Percentiles rank a stretch among this genome's conserved stretches.
Evolutionary conservation across 2,329 filamentous ascomycete species (phyloP).

Genomic region (Trichoderma atrobrunneum): DNA sequence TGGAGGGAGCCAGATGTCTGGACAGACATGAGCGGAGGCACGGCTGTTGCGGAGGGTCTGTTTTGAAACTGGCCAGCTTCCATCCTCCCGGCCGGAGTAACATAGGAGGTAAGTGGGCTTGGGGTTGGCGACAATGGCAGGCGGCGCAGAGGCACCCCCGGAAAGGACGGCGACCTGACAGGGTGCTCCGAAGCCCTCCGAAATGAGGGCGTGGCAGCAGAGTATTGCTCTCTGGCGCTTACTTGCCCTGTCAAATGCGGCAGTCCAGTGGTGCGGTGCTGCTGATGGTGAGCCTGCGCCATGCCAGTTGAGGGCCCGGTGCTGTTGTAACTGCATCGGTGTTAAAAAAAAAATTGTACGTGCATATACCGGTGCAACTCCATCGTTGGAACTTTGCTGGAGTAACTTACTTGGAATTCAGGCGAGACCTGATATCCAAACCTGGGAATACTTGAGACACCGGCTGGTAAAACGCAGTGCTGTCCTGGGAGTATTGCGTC

Average conservation of each 20-base stretch:
- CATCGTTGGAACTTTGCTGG: not conserved
- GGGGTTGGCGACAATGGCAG: slow-evolving; percentile 54
- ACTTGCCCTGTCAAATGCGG: slow-evolving; percentile 50
- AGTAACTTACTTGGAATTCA: slow-evolving; percentile 53
- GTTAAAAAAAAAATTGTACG: slow-evolving; percentile 2
- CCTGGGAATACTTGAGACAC: slow-evolving; percentile 45
- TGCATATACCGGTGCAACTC: not conserved
- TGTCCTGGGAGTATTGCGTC: slow-evolving; percentile 50
- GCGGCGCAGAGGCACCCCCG: slow-evolving; percentile 44
- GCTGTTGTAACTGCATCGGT: slow-evolving; percentile 34
- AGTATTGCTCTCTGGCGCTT: slow-evolving; percentile 54
- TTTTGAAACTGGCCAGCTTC: slow-evolving; percentile 42
- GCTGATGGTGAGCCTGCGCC: slow-evolving; percentile 52
- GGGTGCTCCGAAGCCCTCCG: slow-evolving; percentile 49
- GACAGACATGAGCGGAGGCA: slow-evolving; percentile 53
- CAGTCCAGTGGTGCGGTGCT: slow-evolving; percentile 43
- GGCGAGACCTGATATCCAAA: slow-evolving; percentile 53
- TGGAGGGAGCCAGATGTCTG: slow-evolving; percentile 58
- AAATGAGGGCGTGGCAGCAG: slow-evolving; percentile 49
- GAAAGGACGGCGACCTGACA: slow-evolving; percentile 52
- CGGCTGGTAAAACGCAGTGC: slow-evolving; percentile 46
- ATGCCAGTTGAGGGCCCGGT: slow-evolving; percentile 53
- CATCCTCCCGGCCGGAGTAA: slow-evolving; percentile 49
- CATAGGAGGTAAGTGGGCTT: slow-evolving; percentile 46
- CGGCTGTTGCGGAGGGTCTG: slow-evolving; percentile 34